Evolutionary conservation across 108 stramenopile genomes (phyloP).

Genomic region (Cyclostephanos invisitatus): DNA sequence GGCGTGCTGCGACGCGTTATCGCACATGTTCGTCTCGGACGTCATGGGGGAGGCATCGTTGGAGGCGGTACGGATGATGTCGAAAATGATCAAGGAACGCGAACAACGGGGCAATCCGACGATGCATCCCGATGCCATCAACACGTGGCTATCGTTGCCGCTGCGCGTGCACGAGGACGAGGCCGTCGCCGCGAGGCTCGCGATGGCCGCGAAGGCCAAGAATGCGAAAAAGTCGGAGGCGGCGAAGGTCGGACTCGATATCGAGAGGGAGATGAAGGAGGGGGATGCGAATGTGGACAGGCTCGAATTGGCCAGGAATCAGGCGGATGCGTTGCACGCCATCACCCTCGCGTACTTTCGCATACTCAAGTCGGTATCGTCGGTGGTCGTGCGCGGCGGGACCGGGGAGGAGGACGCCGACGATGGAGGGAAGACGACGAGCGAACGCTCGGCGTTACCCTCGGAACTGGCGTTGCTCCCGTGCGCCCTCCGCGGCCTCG

Average conservation of each 20-base stretch:
- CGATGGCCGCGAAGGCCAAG: slow-evolving; percentile 63
- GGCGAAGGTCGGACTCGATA: slow-evolving; percentile 66
- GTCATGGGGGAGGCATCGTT: slow-evolving; percentile 76
- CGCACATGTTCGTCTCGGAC: slow-evolving; percentile 70
- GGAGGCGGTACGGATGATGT: slow-evolving; percentile 74
- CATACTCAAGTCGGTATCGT: slow-evolving; percentile 64
- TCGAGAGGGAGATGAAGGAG: slow-evolving; percentile 81
- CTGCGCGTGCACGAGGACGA: slow-evolving; percentile 85
- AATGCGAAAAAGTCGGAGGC: slow-evolving; percentile 70
- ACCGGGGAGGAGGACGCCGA: slow-evolving; percentile 18
- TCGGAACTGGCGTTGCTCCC: slow-evolving; percentile 58
- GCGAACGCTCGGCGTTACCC: background rate
- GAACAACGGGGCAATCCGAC: background rate
- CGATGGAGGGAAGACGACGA: background rate
- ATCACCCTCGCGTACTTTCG: slow-evolving; percentile 87
- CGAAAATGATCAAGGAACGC: slow-evolving; percentile 65
- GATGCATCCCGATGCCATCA: slow-evolving; percentile 67
- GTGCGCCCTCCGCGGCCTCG: slow-evolving; percentile 76
- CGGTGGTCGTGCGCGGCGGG: slow-evolving; percentile 35
- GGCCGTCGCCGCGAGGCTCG: slow-evolving; percentile 79
- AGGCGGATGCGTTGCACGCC: slow-evolving; percentile 75
- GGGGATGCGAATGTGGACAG: slow-evolving; percentile 82
- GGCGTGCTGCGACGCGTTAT: slow-evolving; percentile 68
- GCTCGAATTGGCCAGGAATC: slow-evolving; percentile 67
- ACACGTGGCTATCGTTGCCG: slow-evolving; percentile 69